Evolutionary conservation across 805 yeast genomes (phyloP), one percentile per base, ranked within the genome.

Genomic region (Zygosaccharomyces kombuchaensis): DNA sequence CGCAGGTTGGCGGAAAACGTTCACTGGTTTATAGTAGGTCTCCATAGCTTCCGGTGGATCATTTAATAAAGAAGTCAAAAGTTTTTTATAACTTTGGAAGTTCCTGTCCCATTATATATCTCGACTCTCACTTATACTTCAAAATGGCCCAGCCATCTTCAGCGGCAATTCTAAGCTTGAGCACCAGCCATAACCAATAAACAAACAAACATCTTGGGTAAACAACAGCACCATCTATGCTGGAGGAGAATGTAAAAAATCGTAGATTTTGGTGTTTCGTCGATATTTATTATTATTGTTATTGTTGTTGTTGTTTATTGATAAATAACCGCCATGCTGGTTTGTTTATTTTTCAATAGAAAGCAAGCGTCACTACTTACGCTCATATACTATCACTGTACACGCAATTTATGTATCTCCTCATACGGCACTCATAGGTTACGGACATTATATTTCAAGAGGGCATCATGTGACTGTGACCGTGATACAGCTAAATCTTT

Each of bases 1-100:
- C 6, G 63, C 63, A 9, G 60, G 58, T 27, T 60, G 63, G 27
- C 65, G 53, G 42, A 60, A 62, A 9, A 60, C 51, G 34, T 49
- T 54, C 4, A 51, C 43, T n/a, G 66, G 63, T 45, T 48, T 49
- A 36, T 60, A 62, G 34, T 50, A 59, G 12, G 47, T 43, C 26
- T 45, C 31, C 51, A 34, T 43, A 27, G 26, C 35, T 47, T 35
- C 32, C 32, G 32, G 16, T 29, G 32, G 32, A 13, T n/a, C 16
- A n/a, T 12, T 29, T 29, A 29, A 29, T 2, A 29, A 26, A 29
- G 21, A 29, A 7, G 32, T 3, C 3, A n/a, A 29, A n/a, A 29
- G 31, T n/a, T 8, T 10, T 8, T 5, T 9, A 8, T 5, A 6
- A 8, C 10, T 27, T 27, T 6, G 7, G 13, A 27, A 13, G 16